Percentiles rank a stretch among this genome's conserved stretches.
Evolutionary conservation across 1,284 basidiomycete species (phyloP).

Genomic region (Thecaphora thlaspeos): DNA sequence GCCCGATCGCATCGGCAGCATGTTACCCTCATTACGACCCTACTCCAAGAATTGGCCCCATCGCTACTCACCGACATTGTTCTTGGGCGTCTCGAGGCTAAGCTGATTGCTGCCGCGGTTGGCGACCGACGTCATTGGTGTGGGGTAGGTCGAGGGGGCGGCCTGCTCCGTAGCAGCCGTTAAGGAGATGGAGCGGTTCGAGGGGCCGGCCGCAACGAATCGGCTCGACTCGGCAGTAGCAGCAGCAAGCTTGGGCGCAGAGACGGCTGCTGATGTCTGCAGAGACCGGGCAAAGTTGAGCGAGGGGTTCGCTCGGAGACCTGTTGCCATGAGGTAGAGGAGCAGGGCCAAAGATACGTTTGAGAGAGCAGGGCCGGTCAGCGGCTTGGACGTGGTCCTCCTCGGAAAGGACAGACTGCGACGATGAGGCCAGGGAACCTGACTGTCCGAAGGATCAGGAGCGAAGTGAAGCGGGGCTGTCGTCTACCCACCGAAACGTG

Average conservation of each 20-base stretch:
- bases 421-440: no score
- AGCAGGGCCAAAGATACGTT: not conserved
- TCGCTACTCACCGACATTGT: slow-evolving; percentile 74
- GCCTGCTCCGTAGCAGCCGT: slow-evolving; percentile 17
- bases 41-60: slow-evolving; percentile 2
- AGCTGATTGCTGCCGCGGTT: slow-evolving; percentile 54
- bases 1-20: no score
- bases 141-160: slow-evolving; percentile 39
- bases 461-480: no score
- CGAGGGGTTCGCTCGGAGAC: slow-evolving; percentile 26
- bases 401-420: no score
- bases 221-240: not conserved
- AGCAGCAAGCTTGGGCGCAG: slow-evolving; percentile 23
- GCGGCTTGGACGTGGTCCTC: no score
- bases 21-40: no score
- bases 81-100: slow-evolving; percentile 81
- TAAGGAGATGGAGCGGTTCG: slow-evolving; percentile 24
- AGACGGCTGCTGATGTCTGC: slow-evolving; percentile 28
- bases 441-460: no score
- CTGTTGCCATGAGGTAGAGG: slow-evolving; percentile 4
- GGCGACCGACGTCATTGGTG: slow-evolving; percentile 55
- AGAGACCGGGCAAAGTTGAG: slow-evolving; percentile 29
- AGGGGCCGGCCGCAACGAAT: slow-evolving; percentile 15
- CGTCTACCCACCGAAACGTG: not conserved
- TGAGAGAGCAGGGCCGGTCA: not conserved